Evolutionary conservation across 768 basidiomycete species (phyloP).

Genomic region (Tulasnella sp.): DNA sequence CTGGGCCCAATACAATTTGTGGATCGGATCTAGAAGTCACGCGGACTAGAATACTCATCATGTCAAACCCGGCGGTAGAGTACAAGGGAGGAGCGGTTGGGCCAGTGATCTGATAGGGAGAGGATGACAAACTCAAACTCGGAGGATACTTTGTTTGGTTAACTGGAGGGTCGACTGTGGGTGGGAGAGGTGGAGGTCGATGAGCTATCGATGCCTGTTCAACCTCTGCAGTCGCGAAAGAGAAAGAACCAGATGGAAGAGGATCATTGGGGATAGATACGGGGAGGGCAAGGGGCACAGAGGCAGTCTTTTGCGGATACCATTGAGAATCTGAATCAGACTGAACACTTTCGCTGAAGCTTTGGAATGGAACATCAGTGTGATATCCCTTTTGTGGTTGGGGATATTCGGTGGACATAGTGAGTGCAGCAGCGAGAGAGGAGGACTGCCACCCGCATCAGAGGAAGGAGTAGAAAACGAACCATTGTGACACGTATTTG

Average conservation of each 20-base stretch:
- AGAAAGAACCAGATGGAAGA: neutral
- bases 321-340: neutral
- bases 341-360: neutral
- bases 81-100: constrained; percentile 51
- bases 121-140: neutral
- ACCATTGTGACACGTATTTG: too few relatives aligned
- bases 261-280: neutral
- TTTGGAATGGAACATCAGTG: constrained; percentile 1
- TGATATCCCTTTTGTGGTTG: too few relatives aligned
- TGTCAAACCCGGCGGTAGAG: constrained; percentile 81
- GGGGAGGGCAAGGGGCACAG: neutral
- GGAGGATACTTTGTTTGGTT: neutral
- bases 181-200: neutral
- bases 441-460: too few relatives aligned
- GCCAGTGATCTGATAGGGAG: too few relatives aligned
- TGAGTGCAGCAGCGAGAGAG: too few relatives aligned
- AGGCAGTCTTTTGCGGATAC: neutral
- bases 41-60: constrained; percentile 64
- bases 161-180: neutral
- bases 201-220: neutral
- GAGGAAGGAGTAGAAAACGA: too few relatives aligned
- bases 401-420: too few relatives aligned
- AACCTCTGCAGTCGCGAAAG: neutral
- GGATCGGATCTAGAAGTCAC: constrained; percentile 64
- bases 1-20: constrained; percentile 67